These are phyloP conservation scores for Peniophora sp. DNA, from an alignment of 1,284 basidiomycete genomes.

Conservation along the genomic window DNA sequence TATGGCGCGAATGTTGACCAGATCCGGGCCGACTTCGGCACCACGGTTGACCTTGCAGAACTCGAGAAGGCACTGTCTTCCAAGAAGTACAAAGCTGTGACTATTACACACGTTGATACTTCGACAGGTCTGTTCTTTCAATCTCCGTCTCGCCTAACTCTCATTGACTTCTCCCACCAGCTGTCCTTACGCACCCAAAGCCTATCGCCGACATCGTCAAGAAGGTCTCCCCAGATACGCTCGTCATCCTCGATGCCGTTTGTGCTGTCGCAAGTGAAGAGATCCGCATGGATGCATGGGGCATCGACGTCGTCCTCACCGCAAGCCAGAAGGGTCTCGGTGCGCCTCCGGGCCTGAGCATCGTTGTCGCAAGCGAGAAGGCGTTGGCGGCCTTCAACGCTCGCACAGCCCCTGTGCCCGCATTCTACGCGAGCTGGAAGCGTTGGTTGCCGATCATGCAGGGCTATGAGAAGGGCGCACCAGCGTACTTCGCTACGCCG, in stretches of 20 bases:
- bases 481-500: conserved; percentile 92
- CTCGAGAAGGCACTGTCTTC: conserved; percentile 70
- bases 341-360: conserved; percentile 88
- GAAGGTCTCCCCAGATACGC: conserved; percentile 77
- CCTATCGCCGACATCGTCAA: conserved; percentile 72
- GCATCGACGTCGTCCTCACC: conserved; percentile 82
- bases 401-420: conserved; percentile 63
- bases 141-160: too few species aligned
- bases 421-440: conserved; percentile 89
- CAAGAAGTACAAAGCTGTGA: conserved; percentile 87
- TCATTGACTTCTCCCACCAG: conserved; percentile 21
- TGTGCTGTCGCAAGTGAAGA: conserved; percentile 96
- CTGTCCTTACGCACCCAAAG: conserved; percentile 83
- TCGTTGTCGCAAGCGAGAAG: conserved; percentile 75
- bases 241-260: conserved; percentile 89
- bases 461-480: conserved; percentile 68
- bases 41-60: conserved; percentile 55
- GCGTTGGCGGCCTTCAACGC: conserved; percentile 57
- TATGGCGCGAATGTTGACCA: conserved; percentile 92
- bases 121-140: conserved; percentile 59
- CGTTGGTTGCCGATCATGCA: conserved; percentile 95
- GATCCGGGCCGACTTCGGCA: conserved; percentile 79
- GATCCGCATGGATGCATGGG: conserved; percentile 92
- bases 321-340: conserved; percentile 96
- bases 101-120: conserved; percentile 93